Evolutionary conservation across 441 rosid genomes (phyloP).

Genomic region (Euphorbia schlechtendalii): DNA sequence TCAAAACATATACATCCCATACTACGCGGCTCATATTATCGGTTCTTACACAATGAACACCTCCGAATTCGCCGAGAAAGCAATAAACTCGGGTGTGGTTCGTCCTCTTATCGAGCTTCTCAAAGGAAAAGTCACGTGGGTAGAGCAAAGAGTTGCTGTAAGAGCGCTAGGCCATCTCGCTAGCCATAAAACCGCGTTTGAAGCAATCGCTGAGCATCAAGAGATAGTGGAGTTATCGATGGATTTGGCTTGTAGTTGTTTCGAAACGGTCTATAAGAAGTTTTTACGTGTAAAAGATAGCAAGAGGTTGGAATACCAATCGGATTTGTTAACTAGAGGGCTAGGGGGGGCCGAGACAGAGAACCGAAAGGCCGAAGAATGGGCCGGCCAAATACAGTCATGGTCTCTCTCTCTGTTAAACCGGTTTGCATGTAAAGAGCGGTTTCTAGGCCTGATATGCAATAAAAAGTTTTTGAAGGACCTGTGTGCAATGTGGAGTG

Average conservation of each 20-base stretch:
- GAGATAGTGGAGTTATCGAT: slow-evolving; percentile 44
- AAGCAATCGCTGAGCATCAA: slow-evolving; percentile 44
- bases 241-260: slow-evolving; percentile 42
- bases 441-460: slow-evolving; percentile 43
- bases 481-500: slow-evolving; percentile 62
- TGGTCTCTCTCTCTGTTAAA: slow-evolving; percentile 73
- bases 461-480: slow-evolving; percentile 37
- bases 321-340: slow-evolving; percentile 71
- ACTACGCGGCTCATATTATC: slow-evolving; percentile 75
- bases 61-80: slow-evolving; percentile 44
- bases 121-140: slow-evolving; percentile 78
- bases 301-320: slow-evolving; percentile 55
- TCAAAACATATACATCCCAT: slow-evolving; percentile 79
- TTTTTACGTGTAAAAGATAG: slow-evolving; percentile 44
- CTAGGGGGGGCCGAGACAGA: slow-evolving; percentile 50
- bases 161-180: slow-evolving; percentile 68
- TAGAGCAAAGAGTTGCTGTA: slow-evolving; percentile 80
- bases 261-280: slow-evolving; percentile 36
- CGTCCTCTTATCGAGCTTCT: slow-evolving; percentile 64
- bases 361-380: slow-evolving; percentile 66
- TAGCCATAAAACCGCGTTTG: slow-evolving; percentile 51
- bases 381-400: slow-evolving; percentile 68
- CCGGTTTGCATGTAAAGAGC: slow-evolving; percentile 56
- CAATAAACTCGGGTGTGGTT: slow-evolving; percentile 50
- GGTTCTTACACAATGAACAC: slow-evolving; percentile 77